Evolutionary conservation across 768 basidiomycete genomes (phyloP).

Genomic region (Multifurca ochricompacta): DNA sequence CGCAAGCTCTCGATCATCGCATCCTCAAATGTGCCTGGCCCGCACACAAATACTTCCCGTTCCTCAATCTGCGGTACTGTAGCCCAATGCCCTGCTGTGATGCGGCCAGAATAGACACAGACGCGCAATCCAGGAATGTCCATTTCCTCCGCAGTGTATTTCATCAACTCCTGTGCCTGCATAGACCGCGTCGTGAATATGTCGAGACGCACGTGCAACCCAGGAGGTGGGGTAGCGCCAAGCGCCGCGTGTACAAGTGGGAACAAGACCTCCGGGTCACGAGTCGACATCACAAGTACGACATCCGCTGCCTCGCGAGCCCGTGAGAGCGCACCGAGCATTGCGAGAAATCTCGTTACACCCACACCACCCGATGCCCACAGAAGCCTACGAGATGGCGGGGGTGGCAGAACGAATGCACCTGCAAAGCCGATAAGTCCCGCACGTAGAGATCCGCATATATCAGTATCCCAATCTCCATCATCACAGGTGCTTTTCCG

Average conservation of each 20-base stretch:
- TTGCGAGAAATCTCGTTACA: conserved; percentile 53
- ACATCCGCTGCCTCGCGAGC: conserved; percentile 30
- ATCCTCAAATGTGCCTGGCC: conserved; percentile 40
- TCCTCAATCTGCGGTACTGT: conserved; percentile 18
- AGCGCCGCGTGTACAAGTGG: conserved; percentile 34
- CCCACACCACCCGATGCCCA: conserved; percentile 65
- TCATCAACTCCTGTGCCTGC: background rate
- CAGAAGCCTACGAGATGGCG: conserved; percentile 30
- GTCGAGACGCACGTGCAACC: conserved; percentile 30
- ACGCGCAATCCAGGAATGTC: conserved; percentile 10
- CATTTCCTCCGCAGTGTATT: conserved; percentile 2
- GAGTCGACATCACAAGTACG: conserved; percentile 42
- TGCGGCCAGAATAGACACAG: conserved; percentile 22
- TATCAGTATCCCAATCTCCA: conserved; percentile 27
- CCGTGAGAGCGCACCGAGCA: conserved; percentile 31
- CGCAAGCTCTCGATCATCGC: conserved; percentile 30
- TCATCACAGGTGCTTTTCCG: background rate
- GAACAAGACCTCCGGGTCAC: conserved; percentile 46
- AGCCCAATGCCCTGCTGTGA: conserved; percentile 13
- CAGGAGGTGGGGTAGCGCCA: conserved; percentile 14
- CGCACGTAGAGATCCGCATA: conserved; percentile 34
- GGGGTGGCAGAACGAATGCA: conserved; percentile 35
- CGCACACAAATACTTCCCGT: conserved; percentile 41
- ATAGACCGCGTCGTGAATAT: conserved; percentile 31
- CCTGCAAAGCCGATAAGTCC: conserved; percentile 48